Conservation (phyloP, 1,284 basidiomycete genomes). For the Marasmius fiardii region DNA sequence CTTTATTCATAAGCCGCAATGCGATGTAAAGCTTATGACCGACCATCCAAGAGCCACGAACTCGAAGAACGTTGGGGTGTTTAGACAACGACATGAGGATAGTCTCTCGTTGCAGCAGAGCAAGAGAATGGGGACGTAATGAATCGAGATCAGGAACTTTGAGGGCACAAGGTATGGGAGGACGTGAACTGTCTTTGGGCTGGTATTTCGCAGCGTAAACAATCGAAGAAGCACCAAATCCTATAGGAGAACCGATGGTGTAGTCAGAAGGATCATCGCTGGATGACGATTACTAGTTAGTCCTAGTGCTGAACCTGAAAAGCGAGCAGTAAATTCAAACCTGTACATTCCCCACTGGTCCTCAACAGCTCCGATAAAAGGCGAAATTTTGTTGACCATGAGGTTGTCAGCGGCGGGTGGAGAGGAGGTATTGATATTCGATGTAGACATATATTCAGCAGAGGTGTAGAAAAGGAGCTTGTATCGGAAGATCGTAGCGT, state of each 20-base stretch:
- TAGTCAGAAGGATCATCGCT: conserved; percentile 75
- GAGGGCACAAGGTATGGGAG: conserved; percentile 67
- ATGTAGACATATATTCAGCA: not conserved
- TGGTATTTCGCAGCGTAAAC: conserved; percentile 77
- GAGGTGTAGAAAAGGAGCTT: not conserved
- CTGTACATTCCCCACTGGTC: conserved; percentile 86
- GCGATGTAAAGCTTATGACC: conserved; percentile 85
- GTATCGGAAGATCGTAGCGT: too few species aligned
- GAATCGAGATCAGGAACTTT: conserved; percentile 87
- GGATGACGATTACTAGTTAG: conserved; percentile 9
- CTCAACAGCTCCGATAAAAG: conserved; percentile 72
- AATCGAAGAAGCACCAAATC: conserved; percentile 85
- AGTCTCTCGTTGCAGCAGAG: conserved; percentile 78
- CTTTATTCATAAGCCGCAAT: conserved; percentile 85
- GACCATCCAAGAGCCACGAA: conserved; percentile 85
- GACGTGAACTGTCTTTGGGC: conserved; percentile 31
- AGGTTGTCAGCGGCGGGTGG: not conserved
- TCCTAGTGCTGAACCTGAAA: conserved; percentile 9
- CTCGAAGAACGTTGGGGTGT: conserved; percentile 87
- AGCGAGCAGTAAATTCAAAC: conserved; percentile 33
- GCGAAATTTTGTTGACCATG: conserved; percentile 12
- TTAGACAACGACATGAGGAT: conserved; percentile 93
- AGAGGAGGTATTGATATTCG: not conserved
- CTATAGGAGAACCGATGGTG: conserved; percentile 68
- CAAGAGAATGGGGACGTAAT: conserved; percentile 63